Conservation (phyloP, 495 filamentous ascomycete species). For the Aspergillus diversus region DNA sequence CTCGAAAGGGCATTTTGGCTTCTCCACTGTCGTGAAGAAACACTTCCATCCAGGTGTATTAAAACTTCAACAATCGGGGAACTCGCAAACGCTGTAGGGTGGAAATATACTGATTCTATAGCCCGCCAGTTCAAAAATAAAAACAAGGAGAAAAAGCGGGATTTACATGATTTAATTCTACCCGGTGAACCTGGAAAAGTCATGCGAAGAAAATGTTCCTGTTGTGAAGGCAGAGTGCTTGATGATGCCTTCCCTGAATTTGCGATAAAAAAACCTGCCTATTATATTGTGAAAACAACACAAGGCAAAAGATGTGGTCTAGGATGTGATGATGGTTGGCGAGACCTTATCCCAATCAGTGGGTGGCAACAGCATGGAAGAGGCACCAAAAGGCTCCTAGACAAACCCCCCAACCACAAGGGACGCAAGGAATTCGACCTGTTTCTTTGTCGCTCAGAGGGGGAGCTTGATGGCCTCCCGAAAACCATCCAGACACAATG, state of each 20-base stretch:
- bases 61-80: not conserved
- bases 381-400: not conserved
- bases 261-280: not conserved
- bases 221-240: not conserved
- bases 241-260: not conserved
- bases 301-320: not conserved
- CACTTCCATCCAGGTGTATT: not conserved
- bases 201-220: not conserved
- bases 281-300: not conserved
- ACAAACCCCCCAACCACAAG: not conserved
- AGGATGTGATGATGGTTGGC: not conserved
- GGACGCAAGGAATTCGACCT: not conserved
- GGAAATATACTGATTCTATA: not conserved
- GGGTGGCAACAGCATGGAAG: not conserved
- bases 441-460: not conserved
- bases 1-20: not conserved
- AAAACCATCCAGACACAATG: not conserved
- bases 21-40: not conserved
- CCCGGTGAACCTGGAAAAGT: not conserved
- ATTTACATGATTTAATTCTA: not conserved
- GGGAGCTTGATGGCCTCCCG: not conserved
- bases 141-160: not conserved
- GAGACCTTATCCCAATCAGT: not conserved
- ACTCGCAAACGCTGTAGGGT: not conserved
- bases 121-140: not conserved